Evolutionary conservation across 805 yeast genomes (phyloP).

Genomic region (Candida vartiovaarae): DNA sequence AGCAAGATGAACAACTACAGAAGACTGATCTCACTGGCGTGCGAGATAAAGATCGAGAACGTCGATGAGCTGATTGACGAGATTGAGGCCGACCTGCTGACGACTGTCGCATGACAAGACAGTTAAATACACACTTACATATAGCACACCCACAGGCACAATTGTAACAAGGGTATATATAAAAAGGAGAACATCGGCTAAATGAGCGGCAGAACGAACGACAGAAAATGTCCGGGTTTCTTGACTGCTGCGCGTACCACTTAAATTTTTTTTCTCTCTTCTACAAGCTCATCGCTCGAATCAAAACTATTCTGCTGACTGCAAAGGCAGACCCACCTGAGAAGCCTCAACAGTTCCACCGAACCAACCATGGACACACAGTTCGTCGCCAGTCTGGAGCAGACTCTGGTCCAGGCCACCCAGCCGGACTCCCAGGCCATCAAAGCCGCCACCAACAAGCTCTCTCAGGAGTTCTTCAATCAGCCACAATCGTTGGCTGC

Average conservation of each 20-base stretch:
- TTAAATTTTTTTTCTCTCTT: slow-evolving; percentile 6
- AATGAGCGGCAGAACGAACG: no score
- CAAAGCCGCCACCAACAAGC: slow-evolving; percentile 71
- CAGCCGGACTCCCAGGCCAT: slow-evolving; percentile 77
- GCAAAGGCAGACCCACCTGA: neutral
- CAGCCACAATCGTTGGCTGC: slow-evolving; percentile 73
- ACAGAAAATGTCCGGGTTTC: slow-evolving; percentile 1
- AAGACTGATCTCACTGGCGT: slow-evolving; percentile 64
- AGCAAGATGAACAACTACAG: slow-evolving; percentile 72
- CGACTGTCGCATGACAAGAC: slow-evolving; percentile 9
- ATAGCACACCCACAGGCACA: no score
- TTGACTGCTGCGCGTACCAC: slow-evolving; percentile 5
- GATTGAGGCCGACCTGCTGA: slow-evolving; percentile 41
- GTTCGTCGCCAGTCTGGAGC: slow-evolving; percentile 65
- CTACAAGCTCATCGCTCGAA: neutral
- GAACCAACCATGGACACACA: slow-evolving; percentile 41
- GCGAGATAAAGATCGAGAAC: slow-evolving; percentile 73
- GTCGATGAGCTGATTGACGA: slow-evolving; percentile 79
- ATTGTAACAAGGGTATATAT: no score
- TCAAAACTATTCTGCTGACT: neutral
- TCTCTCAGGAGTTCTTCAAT: slow-evolving; percentile 68
- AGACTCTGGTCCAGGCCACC: slow-evolving; percentile 68
- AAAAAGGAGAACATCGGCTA: no score
- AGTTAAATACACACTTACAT: no score
- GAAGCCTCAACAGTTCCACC: neutral